phyloP scores from a whole-genome alignment of 208 protist species.

The Trypanosoma platydactyli region DNA sequence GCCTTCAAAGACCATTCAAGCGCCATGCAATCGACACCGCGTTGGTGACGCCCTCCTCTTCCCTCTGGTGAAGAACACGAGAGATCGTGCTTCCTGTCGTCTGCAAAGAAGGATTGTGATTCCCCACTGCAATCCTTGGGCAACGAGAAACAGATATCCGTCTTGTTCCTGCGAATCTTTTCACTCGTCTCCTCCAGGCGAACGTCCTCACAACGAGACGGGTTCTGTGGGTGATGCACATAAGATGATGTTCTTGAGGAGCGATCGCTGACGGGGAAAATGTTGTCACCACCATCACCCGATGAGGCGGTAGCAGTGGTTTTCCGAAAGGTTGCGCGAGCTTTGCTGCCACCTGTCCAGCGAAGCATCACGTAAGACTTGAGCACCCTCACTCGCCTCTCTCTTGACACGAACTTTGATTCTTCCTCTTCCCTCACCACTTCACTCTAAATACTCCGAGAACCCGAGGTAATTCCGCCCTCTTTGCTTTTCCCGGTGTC shows the following conservation, averaged over 20 bases:
- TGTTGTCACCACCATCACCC: background rate
- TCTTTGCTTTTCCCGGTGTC: too few species aligned
- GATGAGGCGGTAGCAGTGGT: background rate
- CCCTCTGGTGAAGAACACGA: background rate
- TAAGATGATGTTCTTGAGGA: background rate
- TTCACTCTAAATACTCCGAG: background rate
- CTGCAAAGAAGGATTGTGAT: background rate
- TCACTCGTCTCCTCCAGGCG: background rate
- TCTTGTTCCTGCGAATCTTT: background rate
- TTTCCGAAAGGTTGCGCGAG: conserved; percentile 25
- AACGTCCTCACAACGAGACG: background rate
- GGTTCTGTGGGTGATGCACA: background rate
- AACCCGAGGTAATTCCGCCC: background rate
- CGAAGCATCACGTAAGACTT: conserved; percentile 26
- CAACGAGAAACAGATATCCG: background rate
- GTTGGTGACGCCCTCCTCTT: background rate
- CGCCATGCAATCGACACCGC: conserved; percentile 29
- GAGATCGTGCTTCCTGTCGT: background rate
- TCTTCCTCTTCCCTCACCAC: background rate
- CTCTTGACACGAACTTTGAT: background rate
- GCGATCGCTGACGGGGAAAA: background rate
- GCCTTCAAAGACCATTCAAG: conserved; percentile 29
- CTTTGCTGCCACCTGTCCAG: conserved; percentile 40
- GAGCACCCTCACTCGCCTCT: too few species aligned
- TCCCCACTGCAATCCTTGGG: background rate